Evolutionary conservation across 805 yeast species (phyloP).

Genomic region (Candida taoyuanica): DNA sequence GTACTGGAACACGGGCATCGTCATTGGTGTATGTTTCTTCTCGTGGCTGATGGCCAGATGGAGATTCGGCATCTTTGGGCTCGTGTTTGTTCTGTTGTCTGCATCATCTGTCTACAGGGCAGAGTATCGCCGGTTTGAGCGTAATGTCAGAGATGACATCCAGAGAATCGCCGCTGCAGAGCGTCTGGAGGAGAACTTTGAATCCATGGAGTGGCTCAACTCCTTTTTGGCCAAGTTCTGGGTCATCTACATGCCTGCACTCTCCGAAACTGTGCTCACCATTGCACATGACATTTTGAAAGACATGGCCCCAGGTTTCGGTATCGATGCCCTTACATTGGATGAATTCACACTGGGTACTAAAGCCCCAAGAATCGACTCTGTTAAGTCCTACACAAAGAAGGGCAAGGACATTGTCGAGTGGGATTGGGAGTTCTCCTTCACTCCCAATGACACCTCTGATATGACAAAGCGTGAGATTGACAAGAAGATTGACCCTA

Average conservation of each 20-base stretch:
- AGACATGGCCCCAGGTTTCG: conserved; percentile 77
- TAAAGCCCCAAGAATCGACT: conserved; percentile 70
- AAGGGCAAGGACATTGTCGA: conserved; percentile 63
- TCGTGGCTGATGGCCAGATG: conserved; percentile 62
- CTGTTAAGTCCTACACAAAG: conserved; percentile 69
- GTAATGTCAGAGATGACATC: conserved; percentile 74
- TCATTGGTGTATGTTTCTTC: conserved; percentile 67
- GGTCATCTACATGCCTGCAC: conserved; percentile 85
- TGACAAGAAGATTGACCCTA: conserved; percentile 68
- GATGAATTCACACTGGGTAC: conserved; percentile 80
- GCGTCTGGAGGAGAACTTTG: conserved; percentile 55
- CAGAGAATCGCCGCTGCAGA: conserved; percentile 59
- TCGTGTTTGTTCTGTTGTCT: conserved; percentile 53
- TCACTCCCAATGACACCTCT: conserved; percentile 77
- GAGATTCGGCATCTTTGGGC: conserved; percentile 61
- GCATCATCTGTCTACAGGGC: conserved; percentile 64
- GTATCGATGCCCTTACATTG: conserved; percentile 67
- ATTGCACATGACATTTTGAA: conserved; percentile 64
- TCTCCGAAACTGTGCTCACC: conserved; percentile 67
- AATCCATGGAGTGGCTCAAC: conserved; percentile 80
- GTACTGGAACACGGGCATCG: conserved; percentile 61
- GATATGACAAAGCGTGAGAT: conserved; percentile 79
- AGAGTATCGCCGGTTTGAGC: conserved; percentile 71
- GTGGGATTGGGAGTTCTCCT: conserved; percentile 81
- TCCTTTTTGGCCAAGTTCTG: conserved; percentile 75